Percentiles rank a stretch among this genome's conserved stretches.
Evolutionary conservation across 345 rosid genomes (phyloP).

Genomic region (Aquilaria sinensis): DNA sequence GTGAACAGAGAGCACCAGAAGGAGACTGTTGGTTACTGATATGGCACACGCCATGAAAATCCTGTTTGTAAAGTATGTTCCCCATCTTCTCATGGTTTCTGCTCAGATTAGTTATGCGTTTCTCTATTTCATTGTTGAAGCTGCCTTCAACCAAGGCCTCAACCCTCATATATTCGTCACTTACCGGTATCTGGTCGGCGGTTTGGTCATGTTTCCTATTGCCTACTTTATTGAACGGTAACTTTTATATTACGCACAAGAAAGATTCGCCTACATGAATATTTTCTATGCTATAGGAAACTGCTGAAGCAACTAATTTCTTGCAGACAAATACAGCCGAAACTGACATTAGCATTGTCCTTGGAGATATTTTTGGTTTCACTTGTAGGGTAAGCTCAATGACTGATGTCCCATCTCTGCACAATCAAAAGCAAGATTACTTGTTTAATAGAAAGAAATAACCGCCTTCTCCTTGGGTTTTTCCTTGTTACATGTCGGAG

Average conservation of each 20-base stretch:
- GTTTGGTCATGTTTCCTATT: slow-evolving; percentile 42
- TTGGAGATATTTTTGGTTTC: slow-evolving; percentile 52
- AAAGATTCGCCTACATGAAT: too few species aligned
- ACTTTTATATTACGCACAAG: too few species aligned
- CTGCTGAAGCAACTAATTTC: not conserved
- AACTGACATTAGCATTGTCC: slow-evolving; percentile 41
- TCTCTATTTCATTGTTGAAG: slow-evolving; percentile 54
- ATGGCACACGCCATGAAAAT: slow-evolving; percentile 7
- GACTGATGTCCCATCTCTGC: not conserved
- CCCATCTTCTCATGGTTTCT: slow-evolving; percentile 36
- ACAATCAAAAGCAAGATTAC: not conserved
- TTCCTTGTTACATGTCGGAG: not conserved
- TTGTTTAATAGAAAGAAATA: not conserved
- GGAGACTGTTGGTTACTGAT: not conserved
- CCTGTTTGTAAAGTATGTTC: slow-evolving; percentile 3
- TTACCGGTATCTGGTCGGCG: slow-evolving; percentile 43
- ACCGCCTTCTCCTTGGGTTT: not conserved
- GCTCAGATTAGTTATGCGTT: slow-evolving; percentile 39
- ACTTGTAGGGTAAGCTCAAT: slow-evolving; percentile 41
- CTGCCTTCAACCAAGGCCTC: slow-evolving; percentile 62
- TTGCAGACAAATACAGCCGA: slow-evolving; percentile 56
- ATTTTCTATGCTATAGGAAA: not conserved
- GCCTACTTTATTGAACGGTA: slow-evolving; percentile 59
- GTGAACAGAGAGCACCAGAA: not conserved
- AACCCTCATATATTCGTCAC: slow-evolving; percentile 63